Percentiles rank a stretch among this genome's conserved stretches.
Evolutionary conservation across 2,329 filamentous ascomycete genomes (phyloP).

Genomic region (Penicillium corylophilum): DNA sequence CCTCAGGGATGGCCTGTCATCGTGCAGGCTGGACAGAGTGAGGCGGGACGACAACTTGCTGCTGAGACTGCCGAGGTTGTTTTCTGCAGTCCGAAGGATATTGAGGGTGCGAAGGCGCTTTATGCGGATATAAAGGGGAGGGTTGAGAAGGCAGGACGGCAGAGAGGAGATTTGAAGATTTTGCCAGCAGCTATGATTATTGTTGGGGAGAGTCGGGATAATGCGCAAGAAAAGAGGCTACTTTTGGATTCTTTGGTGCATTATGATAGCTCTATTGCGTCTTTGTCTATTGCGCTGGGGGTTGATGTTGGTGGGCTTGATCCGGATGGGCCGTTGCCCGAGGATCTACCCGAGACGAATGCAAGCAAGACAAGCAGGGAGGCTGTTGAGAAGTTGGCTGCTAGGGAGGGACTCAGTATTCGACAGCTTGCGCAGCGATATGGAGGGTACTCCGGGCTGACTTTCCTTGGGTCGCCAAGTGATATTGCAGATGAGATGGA

Average conservation of each 20-base stretch:
- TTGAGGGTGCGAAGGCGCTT: slow-evolving; percentile 48
- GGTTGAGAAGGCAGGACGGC: slow-evolving; percentile 46
- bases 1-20: slow-evolving; percentile 58
- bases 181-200: slow-evolving; percentile 54
- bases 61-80: slow-evolving; percentile 56
- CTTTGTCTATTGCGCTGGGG: slow-evolving; percentile 51
- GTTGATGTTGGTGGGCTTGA: slow-evolving; percentile 50
- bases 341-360: slow-evolving; percentile 54
- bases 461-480: slow-evolving; percentile 53
- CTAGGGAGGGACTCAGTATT: slow-evolving; percentile 49
- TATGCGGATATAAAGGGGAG: slow-evolving; percentile 55
- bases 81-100: slow-evolving; percentile 51
- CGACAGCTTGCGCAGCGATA: slow-evolving; percentile 53
- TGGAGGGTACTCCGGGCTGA: slow-evolving; percentile 52
- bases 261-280: slow-evolving; percentile 56
- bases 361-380: slow-evolving; percentile 53
- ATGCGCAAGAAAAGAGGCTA: slow-evolving; percentile 51
- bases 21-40: slow-evolving; percentile 55
- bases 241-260: slow-evolving; percentile 54
- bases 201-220: slow-evolving; percentile 50
- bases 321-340: slow-evolving; percentile 51
- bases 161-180: slow-evolving; percentile 51
- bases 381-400: slow-evolving; percentile 47
- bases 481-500: slow-evolving; percentile 50
- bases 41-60: slow-evolving; percentile 52